A percentile compares a stretch with the other conserved stretches of the same genome.
Evolutionary conservation across 2,329 filamentous ascomycete species (phyloP).

Genomic region (Hypoxylon sp.): DNA sequence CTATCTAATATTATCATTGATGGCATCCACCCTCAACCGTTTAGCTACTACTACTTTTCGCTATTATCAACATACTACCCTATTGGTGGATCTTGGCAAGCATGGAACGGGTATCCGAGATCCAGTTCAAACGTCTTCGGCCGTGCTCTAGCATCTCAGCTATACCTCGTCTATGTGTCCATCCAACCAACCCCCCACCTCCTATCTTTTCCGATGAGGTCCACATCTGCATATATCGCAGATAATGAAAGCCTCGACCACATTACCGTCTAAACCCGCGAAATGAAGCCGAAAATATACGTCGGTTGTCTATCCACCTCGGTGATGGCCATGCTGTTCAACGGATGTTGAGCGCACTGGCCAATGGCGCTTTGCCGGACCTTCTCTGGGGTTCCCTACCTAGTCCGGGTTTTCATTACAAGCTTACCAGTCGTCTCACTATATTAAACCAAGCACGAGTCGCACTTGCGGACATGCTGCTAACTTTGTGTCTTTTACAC

Average conservation of each 20-base stretch:
- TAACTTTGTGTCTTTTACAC: constrained; percentile 37
- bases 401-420: constrained; percentile 36
- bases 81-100: constrained; percentile 25
- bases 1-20: constrained; percentile 15
- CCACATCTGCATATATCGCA: constrained; percentile 36
- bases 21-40: constrained; percentile 26
- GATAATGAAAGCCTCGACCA: constrained; percentile 37
- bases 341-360: constrained; percentile 29
- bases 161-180: constrained; percentile 9
- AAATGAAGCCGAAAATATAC: constrained; percentile 36
- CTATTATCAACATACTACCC: constrained; percentile 29
- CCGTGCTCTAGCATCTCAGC: constrained; percentile 17
- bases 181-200: constrained; percentile 22
- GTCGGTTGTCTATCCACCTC: constrained; percentile 39
- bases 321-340: constrained; percentile 28
- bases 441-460: constrained; percentile 37
- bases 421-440: constrained; percentile 41
- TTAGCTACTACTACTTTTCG: constrained; percentile 13
- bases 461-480: constrained; percentile 30
- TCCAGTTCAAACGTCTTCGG: constrained; percentile 19
- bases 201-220: constrained; percentile 48
- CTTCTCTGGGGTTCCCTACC: constrained; percentile 37
- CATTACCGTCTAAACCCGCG: constrained; percentile 36
- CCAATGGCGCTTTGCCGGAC: constrained; percentile 41
- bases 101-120: constrained; percentile 34